A percentile compares a stretch with the other conserved stretches of the same genome.
These are phyloP conservation scores for Talaromyces pinophilus DNA, from an alignment of 2,329 filamentous ascomycete genomes.

Conservation along the genomic window DNA sequence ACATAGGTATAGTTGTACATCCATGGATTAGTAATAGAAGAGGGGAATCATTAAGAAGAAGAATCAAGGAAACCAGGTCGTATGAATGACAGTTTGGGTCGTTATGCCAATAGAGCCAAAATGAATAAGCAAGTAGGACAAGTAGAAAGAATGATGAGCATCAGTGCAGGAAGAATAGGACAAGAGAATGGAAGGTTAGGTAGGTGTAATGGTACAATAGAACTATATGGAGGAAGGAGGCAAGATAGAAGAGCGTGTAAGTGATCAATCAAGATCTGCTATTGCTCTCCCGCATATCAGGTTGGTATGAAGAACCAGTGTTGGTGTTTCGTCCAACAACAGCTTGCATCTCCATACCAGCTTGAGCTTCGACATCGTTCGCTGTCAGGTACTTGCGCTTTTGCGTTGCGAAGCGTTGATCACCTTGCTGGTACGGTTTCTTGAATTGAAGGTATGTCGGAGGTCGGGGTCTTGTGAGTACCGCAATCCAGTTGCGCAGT, in stretches of 20 bases:
- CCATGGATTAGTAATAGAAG: constrained; percentile 22
- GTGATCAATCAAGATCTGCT: constrained; percentile 8
- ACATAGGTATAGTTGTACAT: constrained; percentile 15
- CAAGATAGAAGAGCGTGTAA: too few relatives aligned
- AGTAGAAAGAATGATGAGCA: background rate
- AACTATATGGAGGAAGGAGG: background rate
- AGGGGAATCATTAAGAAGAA: constrained; percentile 16
- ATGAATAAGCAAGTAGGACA: background rate
- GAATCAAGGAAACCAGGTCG: constrained; percentile 1
- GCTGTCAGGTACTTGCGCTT: constrained; percentile 53
- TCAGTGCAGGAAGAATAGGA: constrained; percentile 18
- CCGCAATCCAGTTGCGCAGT: constrained; percentile 75
- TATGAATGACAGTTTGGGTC: constrained; percentile 13
- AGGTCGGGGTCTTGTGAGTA: constrained; percentile 78
- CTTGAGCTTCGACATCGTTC: constrained; percentile 53
- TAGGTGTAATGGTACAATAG: background rate
- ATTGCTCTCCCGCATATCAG: constrained; percentile 9
- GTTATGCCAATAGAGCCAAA: constrained; percentile 14
- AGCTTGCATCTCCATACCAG: constrained; percentile 71
- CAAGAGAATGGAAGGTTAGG: constrained; percentile 6
- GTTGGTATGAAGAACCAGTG: constrained; percentile 24
- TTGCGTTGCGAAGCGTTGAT: constrained; percentile 73
- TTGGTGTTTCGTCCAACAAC: constrained; percentile 44
- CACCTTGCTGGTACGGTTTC: constrained; percentile 70
- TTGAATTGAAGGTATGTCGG: constrained; percentile 92